A percentile compares a stretch with the other conserved stretches of the same genome.
phyloP scores from a whole-genome alignment of 495 filamentous ascomycete genomes.

The Neurospora terricola region DNA sequence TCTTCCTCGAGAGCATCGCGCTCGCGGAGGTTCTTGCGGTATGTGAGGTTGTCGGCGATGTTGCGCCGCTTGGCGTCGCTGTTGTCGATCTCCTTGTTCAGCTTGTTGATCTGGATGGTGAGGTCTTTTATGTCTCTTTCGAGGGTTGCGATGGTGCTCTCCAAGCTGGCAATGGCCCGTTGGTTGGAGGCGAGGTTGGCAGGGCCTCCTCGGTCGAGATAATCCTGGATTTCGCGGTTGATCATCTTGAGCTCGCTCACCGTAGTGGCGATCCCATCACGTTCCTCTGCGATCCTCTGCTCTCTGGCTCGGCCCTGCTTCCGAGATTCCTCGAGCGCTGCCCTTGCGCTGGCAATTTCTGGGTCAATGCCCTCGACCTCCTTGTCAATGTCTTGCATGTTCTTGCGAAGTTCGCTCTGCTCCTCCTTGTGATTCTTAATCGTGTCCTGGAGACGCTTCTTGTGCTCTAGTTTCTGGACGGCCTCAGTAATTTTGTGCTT shows the following conservation, averaged over 20 bases:
- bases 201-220: slow-evolving; percentile 66
- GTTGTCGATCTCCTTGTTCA: slow-evolving; percentile 67
- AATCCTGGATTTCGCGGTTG: slow-evolving; percentile 69
- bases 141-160: slow-evolving; percentile 52
- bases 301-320: slow-evolving; percentile 63
- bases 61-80: slow-evolving; percentile 68
- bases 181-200: slow-evolving; percentile 58
- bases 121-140: slow-evolving; percentile 59
- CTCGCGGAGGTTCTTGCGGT: slow-evolving; percentile 60
- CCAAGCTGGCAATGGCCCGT: slow-evolving; percentile 55
- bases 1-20: slow-evolving; percentile 56
- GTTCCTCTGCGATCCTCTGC: slow-evolving; percentile 60
- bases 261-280: slow-evolving; percentile 58
- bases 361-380: slow-evolving; percentile 63
- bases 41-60: slow-evolving; percentile 79
- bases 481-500: slow-evolving; percentile 58
- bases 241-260: slow-evolving; percentile 65
- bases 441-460: slow-evolving; percentile 51
- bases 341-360: slow-evolving; percentile 61
- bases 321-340: slow-evolving; percentile 63
- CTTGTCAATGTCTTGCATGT: slow-evolving; percentile 53
- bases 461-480: slow-evolving; percentile 67
- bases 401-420: slow-evolving; percentile 56
- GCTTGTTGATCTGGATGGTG: slow-evolving; percentile 59
- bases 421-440: slow-evolving; percentile 63